phyloP scores from a whole-genome alignment of 495 filamentous ascomycete species.

The Chlorociboria aeruginascens region DNA sequence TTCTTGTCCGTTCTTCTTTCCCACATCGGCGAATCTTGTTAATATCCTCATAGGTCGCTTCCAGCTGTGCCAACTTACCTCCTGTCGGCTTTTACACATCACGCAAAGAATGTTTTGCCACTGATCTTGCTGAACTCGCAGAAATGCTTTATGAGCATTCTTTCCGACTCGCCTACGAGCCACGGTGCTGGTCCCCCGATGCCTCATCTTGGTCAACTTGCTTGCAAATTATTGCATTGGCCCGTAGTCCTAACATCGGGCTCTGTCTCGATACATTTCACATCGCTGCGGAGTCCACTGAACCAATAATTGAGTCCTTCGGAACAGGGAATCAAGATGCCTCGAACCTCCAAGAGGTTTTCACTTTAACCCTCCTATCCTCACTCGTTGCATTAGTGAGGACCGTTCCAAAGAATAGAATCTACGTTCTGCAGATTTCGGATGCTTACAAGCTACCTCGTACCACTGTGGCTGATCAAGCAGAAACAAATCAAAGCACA shows the following conservation, averaged over 20 bases:
- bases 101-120: constrained; percentile 17
- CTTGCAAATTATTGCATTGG: constrained; percentile 51
- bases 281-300: constrained; percentile 62
- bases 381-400: constrained; percentile 42
- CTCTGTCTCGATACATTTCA: constrained; percentile 80
- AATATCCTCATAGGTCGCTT: constrained; percentile 41
- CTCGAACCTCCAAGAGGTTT: constrained; percentile 22
- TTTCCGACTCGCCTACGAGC: constrained; percentile 63
- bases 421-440: constrained; percentile 64
- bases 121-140: constrained; percentile 50
- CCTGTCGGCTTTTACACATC: too few relatives aligned
- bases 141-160: constrained; percentile 46
- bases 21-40: constrained; percentile 20
- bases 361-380: constrained; percentile 36
- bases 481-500: constrained; percentile 11
- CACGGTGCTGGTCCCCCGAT: constrained; percentile 74
- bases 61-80: constrained; percentile 9
- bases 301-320: constrained; percentile 57
- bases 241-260: constrained; percentile 54
- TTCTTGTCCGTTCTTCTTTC: constrained; percentile 63
- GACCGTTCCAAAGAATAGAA: constrained; percentile 56
- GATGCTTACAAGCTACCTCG: constrained; percentile 58
- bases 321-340: constrained; percentile 35
- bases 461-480: constrained; percentile 34
- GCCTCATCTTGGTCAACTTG: constrained; percentile 57